Evolutionary conservation across 305 asterid genomes (phyloP), one percentile per base, ranked within the genome.

Genomic region (Rubia tinctorum): DNA sequence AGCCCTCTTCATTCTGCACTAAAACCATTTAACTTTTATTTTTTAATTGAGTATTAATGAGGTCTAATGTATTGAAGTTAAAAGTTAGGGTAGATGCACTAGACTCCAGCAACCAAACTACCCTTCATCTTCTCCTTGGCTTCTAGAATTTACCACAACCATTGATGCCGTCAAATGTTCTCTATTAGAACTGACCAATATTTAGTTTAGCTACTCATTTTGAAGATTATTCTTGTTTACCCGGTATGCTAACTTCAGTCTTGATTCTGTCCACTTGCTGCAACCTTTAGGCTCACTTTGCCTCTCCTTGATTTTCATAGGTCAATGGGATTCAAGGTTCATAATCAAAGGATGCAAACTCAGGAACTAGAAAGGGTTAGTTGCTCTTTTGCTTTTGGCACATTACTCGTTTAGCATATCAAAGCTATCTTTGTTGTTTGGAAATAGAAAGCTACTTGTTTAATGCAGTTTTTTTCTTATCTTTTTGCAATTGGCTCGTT

Each of bases 281-380:
- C 65, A 43, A 18, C 37, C 14, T 22, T 55, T 5, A 40, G 59
- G 59, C 47, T 84, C 72, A 74, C 66, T 12, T 25, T 60, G 14
- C 67, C 74, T 71, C 64, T 69, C 74, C 71, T 66, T 72, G 59
- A 60, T 76, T 42, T 75, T 75, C 82, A 25, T 43, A 94, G 99
- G 88, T 80, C 87, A 47, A 79, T 74, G 79, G 64, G 66, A 78
- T 89, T 84, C 78, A 90, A 78, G 79, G 84, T 84, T 83, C 92
- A 83, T 71, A 79, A 84, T 73, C 79, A 74, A 58, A 61, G 88
- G 47, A 73, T 81, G 81, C 83, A 75, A 78, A 83, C 67, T 73
- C 78, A 79, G 56, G 88, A 84, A 81, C 75, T 86, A 83, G 97
- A 94, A 75, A 92, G 89, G 98, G 99, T 94, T 83, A 79, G 40